Base-by-base conservation (phyloP, 1,284 basidiomycete genomes). In the Puccinia hordei region DNA sequence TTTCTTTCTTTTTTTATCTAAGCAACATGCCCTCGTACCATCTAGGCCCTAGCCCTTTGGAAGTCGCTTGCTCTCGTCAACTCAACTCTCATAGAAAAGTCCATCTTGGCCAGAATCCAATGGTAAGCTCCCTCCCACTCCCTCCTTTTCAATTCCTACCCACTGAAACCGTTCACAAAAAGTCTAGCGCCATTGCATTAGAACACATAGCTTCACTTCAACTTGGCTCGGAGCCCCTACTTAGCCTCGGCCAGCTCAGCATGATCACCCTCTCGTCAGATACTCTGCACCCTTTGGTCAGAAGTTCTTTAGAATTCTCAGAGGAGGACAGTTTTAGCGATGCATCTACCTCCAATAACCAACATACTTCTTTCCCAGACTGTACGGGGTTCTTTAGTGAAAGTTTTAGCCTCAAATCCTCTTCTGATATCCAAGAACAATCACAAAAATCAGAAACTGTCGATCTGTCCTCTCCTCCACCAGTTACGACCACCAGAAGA, bases 241-340 rank as follows among this genome's bases (percentile, higher is more conserved):
- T 66, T n/a, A 46, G 41, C 35, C 44, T 66, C 10, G 63, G 22
- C 35, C 22, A 44, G 8, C 44, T 66, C 41, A 27, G 63, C 63
- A 66, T 66, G 41, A 30, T 66, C 22, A n/a, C 41, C 38, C 19
- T 46, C 1, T 66, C 63, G 63, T 9, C 35, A 33, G n/a, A n/a
- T n/a, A 10, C 24, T n/a, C 19, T 12, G 15, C 1, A 66, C n/a
- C 57, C 57, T 5, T 59, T 59, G 57, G 9, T 49, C 17, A 49
- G 63, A 10, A 66, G 9, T 24, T 66, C 63, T n/a, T 66, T 66
- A 19, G 63, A 66, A 27, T 66, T 66, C 63, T 66, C 63, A 24
- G 63, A 66, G 38, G 63, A 66, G 44, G 63, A 66, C n/a, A 66
- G 63, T n/a, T 41, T 46, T 19, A 66, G 63, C 63, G 63, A 66